Percentiles rank a stretch among this genome's conserved stretches.
These are phyloP conservation scores for Solanum tarijense DNA, from an alignment of 257 asterid species.

Conservation along the genomic window DNA sequence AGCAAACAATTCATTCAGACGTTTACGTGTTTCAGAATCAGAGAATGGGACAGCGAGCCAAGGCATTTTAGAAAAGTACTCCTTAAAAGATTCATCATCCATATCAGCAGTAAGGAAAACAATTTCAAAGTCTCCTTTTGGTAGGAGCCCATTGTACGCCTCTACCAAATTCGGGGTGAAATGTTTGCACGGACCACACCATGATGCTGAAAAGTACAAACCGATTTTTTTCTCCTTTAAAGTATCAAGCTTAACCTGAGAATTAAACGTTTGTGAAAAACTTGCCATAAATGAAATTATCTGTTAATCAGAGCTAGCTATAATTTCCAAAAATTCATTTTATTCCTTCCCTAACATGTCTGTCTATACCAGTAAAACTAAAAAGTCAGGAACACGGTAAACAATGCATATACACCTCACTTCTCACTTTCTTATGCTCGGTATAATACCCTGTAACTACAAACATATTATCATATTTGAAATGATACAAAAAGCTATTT, in stretches of 20 bases:
- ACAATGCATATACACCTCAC: neutral
- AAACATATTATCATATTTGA: neutral
- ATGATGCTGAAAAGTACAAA: constrained; percentile 84
- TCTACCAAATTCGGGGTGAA: constrained; percentile 66
- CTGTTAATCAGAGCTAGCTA: neutral
- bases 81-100: constrained; percentile 47
- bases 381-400: neutral
- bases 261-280: neutral
- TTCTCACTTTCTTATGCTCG: neutral
- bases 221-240: constrained; percentile 56
- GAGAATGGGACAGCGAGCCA: constrained; percentile 88
- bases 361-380: neutral
- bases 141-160: constrained; percentile 50
- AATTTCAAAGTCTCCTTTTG: constrained; percentile 46
- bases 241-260: constrained; percentile 43
- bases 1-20: constrained; percentile 32
- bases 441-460: neutral
- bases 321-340: neutral
- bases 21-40: constrained; percentile 47
- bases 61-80: constrained; percentile 76
- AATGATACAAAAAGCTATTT: neutral
- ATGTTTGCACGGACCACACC: constrained; percentile 85
- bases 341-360: too few relatives aligned
- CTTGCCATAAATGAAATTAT: neutral
- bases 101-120: constrained; percentile 58